Base-by-base conservation (phyloP, 371 early-diverging fungal species). In the Lichtheimia ramosa region DNA sequence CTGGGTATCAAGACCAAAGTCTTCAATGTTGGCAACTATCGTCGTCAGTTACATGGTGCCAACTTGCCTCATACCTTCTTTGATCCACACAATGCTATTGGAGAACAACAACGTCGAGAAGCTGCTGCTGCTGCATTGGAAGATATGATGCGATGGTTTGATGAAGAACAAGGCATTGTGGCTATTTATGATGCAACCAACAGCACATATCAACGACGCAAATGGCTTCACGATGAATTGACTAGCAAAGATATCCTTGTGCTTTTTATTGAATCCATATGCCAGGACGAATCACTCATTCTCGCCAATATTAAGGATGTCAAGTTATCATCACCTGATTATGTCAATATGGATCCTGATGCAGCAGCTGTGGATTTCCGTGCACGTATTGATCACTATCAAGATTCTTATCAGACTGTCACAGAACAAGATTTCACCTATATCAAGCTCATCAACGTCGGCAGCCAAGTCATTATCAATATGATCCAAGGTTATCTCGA, bases 101-200 rank as follows among this genome's bases (percentile, higher is more conserved):
- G 89, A 8, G 86, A 84, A 51, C 79, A 84, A 16, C 83, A 88
- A 57, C 86, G 99, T 48, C 81, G 83, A 28, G 84, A 91, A 59
- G 92, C 96, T 23, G 97, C 98, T 4, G 70, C 77, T 13, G 80
- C 83, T 51, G 97, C 97, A 15, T 71, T 98, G 49, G 83, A 86
- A 12, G 98, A 98, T 64, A 91, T 97, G 93, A 74, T 96, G 28
- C 66, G 70, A 41, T 99, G 97, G 97, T 90, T 97, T 21, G 79
- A 85, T 49, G 84, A 82, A 51, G 85, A 86, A n/a, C 79, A 84
- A 43, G 91, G 88, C 20, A 83, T 85, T 15, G 93, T 96, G 24
- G 98, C 94, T 4, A 84, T 97, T 23, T 97, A 96, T 67, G 99
- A 99, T 69, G 99, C 98, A 16, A 98, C 99, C 13, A 99, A 99